phyloP scores from a whole-genome alignment of 345 rosid species.

The Euclidium syriacum region DNA sequence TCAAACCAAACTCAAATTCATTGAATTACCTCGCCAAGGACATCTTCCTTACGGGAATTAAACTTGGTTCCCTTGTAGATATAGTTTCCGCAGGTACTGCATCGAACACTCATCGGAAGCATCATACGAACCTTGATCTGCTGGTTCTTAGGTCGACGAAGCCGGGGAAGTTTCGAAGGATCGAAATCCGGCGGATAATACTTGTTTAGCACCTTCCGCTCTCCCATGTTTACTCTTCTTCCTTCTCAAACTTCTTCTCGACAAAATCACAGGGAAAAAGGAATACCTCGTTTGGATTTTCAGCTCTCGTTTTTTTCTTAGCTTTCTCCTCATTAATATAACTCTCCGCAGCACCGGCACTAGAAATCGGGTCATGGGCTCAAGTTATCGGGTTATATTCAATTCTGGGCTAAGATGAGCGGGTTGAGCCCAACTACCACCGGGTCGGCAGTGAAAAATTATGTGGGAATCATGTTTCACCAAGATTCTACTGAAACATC shows the following conservation, averaged over 20 bases:
- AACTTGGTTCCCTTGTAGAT: constrained; percentile 92
- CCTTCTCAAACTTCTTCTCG: constrained; percentile 2
- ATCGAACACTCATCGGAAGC: constrained; percentile 98
- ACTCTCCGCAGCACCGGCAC: neutral
- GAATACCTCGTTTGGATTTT: neutral
- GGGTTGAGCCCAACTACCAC: neutral
- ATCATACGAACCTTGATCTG: constrained; percentile 95
- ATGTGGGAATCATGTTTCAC: too few relatives aligned
- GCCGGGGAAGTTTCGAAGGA: constrained; percentile 74
- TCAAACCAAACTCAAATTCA: neutral
- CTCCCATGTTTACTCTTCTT: constrained; percentile 61
- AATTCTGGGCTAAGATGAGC: neutral
- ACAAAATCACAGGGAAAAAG: neutral
- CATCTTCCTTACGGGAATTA: constrained; percentile 91
- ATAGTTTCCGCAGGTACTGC: constrained; percentile 81
- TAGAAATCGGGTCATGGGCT: constrained; percentile 3
- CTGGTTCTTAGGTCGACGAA: constrained; percentile 69
- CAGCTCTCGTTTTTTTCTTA: neutral
- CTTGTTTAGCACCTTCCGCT: constrained; percentile 83
- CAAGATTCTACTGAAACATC: too few relatives aligned
- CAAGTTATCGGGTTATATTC: neutral
- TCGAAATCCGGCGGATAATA: constrained; percentile 97
- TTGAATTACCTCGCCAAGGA: constrained; percentile 65
- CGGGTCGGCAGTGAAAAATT: too few relatives aligned
- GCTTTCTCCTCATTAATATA: neutral